phyloP scores from a whole-genome alignment of 208 protist genomes.

The Leishmania aethiopica region DNA sequence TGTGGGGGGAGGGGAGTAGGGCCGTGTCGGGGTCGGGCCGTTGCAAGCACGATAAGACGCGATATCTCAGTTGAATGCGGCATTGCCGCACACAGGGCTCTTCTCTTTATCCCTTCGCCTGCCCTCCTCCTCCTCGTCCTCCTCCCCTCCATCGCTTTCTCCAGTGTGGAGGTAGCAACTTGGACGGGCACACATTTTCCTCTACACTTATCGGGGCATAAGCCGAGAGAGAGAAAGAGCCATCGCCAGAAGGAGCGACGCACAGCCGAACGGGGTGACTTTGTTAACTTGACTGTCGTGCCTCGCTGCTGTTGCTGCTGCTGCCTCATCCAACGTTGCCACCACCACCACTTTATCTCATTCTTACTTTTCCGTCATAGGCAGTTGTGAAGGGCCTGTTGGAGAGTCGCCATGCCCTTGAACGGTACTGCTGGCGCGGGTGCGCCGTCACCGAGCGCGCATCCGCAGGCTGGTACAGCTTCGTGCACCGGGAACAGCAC shows the following conservation, averaged over 20 bases:
- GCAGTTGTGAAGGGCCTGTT: background rate
- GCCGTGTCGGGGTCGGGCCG: background rate
- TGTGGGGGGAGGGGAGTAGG: background rate
- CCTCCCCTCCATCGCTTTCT: background rate
- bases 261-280: background rate
- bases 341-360: background rate
- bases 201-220: background rate
- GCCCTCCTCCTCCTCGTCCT: background rate
- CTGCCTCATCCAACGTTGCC: background rate
- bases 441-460: background rate
- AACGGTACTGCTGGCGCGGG: background rate
- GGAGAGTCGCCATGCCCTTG: background rate
- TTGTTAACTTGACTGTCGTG: background rate
- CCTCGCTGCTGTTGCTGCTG: background rate
- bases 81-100: background rate
- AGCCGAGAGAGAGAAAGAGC: background rate
- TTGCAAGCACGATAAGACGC: background rate
- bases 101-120: background rate
- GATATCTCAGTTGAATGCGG: background rate
- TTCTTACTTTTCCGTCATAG: constrained; percentile 1
- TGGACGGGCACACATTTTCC: background rate
- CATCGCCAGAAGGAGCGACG: background rate
- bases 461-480: background rate
- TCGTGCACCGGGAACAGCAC: background rate
- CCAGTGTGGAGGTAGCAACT: background rate